Evolutionary conservation across 2,329 filamentous ascomycete genomes (phyloP).

Genomic region (Aspergillus udagawae): DNA sequence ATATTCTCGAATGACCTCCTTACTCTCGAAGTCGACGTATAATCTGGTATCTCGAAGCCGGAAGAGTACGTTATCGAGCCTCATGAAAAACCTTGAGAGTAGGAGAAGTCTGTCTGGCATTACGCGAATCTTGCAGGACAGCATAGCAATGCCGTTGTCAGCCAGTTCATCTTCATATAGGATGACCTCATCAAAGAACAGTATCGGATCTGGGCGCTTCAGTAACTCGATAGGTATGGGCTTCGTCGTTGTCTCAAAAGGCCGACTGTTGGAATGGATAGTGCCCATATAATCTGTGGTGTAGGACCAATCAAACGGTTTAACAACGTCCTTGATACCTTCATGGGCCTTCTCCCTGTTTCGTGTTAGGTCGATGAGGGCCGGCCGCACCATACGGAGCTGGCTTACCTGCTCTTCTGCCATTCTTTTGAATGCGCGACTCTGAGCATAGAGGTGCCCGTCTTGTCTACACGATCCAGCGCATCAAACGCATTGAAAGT

Average conservation of each 20-base stretch:
- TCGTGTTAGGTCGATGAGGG: constrained; percentile 35
- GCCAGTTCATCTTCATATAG: constrained; percentile 97
- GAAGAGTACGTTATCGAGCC: constrained; percentile 84
- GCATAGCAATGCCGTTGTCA: constrained; percentile 89
- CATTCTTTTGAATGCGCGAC: constrained; percentile 91
- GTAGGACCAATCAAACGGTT: constrained; percentile 98
- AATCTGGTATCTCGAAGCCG: constrained; percentile 85
- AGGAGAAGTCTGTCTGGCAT: constrained; percentile 87
- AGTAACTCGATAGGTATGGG: constrained; percentile 81
- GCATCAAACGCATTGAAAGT: constrained; percentile 83
- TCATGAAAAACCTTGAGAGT: constrained; percentile 83
- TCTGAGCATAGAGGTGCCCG: constrained; percentile 81
- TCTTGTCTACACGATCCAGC: constrained; percentile 90
- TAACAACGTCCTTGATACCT: constrained; percentile 88
- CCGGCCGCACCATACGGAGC: background rate
- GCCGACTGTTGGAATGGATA: constrained; percentile 38
- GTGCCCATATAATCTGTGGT: constrained; percentile 82
- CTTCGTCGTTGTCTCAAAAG: constrained; percentile 45
- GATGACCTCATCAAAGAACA: constrained; percentile 95
- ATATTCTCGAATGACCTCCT: constrained; percentile 83
- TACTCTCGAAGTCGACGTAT: constrained; percentile 80
- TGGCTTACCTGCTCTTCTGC: constrained; percentile 62
- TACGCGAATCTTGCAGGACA: constrained; percentile 86
- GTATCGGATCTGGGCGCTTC: constrained; percentile 83
- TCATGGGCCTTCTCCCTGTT: constrained; percentile 71